Evolutionary conservation across 78 protist genomes (phyloP).

Genomic region (Acrasis kona): DNA sequence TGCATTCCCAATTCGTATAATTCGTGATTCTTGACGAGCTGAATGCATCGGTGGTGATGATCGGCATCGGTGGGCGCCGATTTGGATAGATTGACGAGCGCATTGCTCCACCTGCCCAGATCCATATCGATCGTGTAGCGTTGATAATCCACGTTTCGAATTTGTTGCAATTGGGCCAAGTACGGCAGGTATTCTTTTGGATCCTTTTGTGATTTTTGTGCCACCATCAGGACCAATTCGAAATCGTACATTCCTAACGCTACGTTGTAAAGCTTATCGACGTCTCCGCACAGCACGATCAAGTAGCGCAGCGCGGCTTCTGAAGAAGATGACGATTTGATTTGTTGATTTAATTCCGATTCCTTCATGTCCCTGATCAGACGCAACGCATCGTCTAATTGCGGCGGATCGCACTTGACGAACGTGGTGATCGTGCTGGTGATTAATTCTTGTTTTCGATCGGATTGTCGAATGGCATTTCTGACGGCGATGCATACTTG

Average conservation of each 20-base stretch:
- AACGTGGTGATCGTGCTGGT: no score
- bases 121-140: constrained; percentile 46
- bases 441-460: no score
- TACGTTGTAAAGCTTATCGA: constrained; percentile 44
- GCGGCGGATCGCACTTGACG: no score
- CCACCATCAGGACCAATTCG: constrained; percentile 61
- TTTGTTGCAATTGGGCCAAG: constrained; percentile 29
- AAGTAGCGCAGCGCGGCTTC: background rate
- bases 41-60: no score
- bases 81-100: constrained; percentile 33
- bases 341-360: no score
- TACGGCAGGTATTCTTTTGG: constrained; percentile 70
- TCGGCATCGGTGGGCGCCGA: no score
- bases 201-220: constrained; percentile 67
- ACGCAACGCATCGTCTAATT: background rate
- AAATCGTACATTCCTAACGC: constrained; percentile 76
- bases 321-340: no score
- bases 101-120: constrained; percentile 33
- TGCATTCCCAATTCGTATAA: constrained; percentile 2
- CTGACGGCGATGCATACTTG: no score
- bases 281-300: constrained; percentile 55
- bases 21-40: constrained; percentile 4
- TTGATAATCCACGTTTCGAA: constrained; percentile 20
- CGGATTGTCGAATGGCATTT: no score
- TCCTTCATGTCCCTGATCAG: background rate